phyloP scores from a whole-genome alignment of 2,329 filamentous ascomycete genomes.

The Apiospora malaysiana region DNA sequence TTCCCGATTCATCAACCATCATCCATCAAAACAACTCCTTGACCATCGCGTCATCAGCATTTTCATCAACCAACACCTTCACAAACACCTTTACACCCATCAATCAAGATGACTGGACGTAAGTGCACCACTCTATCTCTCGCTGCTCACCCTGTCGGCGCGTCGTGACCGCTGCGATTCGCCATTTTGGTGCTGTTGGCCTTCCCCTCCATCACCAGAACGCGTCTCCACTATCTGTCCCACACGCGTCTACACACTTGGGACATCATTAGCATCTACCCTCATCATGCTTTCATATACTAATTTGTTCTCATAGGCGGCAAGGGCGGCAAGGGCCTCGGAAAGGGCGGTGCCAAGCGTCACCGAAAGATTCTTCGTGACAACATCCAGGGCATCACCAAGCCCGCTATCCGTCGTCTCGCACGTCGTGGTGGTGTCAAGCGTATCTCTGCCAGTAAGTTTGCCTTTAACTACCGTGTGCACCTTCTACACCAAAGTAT shows the following conservation, averaged over 20 bases:
- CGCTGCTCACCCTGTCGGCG: slow-evolving; percentile 28
- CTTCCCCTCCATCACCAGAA: neutral
- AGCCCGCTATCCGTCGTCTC: slow-evolving; percentile 98
- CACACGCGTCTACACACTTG: neutral
- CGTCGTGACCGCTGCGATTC: slow-evolving; percentile 18
- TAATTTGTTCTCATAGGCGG: slow-evolving; percentile 66
- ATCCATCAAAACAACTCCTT: slow-evolving; percentile 9
- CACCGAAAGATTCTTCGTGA: slow-evolving; percentile 99
- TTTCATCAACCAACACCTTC: slow-evolving; percentile 37
- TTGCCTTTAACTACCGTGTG: neutral
- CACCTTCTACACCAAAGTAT: neutral
- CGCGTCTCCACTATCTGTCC: slow-evolving; percentile 16
- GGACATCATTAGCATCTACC: neutral
- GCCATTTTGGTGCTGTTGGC: neutral
- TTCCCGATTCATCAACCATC: slow-evolving; percentile 14
- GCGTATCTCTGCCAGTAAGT: slow-evolving; percentile 95
- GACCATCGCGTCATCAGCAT: slow-evolving; percentile 36
- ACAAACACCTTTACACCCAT: slow-evolving; percentile 36
- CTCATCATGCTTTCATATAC: slow-evolving; percentile 34
- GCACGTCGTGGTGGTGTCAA: slow-evolving; percentile 99
- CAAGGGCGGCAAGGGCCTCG: slow-evolving; percentile 97
- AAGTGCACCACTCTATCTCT: slow-evolving; percentile 50
- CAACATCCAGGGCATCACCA: slow-evolving; percentile 99
- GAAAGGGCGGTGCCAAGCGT: slow-evolving; percentile 98
- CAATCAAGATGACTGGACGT: slow-evolving; percentile 74